phyloP scores from a whole-genome alignment of 208 protist genomes.

The Trypanosoma melophagium region DNA sequence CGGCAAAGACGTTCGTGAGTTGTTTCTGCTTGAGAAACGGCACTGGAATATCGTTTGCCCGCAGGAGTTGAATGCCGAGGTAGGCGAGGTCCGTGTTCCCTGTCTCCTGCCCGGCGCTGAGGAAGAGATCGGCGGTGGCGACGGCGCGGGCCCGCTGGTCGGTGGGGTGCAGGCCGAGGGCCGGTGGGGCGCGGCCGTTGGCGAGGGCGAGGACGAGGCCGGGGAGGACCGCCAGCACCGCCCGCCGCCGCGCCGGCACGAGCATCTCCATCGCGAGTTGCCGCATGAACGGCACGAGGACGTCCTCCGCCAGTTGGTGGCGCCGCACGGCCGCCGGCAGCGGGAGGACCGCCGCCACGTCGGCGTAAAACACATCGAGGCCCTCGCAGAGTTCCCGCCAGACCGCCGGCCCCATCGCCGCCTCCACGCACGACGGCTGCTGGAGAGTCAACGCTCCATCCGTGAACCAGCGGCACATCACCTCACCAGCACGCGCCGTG shows the following conservation, averaged over 20 bases:
- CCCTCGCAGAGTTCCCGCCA: slow-evolving; percentile 29
- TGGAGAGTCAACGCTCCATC: slow-evolving; percentile 57
- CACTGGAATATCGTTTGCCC: slow-evolving; percentile 70
- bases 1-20: slow-evolving; percentile 82
- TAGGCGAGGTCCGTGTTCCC: slow-evolving; percentile 82
- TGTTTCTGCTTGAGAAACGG: slow-evolving; percentile 81
- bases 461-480: slow-evolving; percentile 69
- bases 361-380: slow-evolving; percentile 50
- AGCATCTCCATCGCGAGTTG: slow-evolving; percentile 76
- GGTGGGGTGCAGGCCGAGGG: slow-evolving; percentile 46
- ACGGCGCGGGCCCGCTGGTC: slow-evolving; percentile 43
- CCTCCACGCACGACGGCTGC: slow-evolving; percentile 40
- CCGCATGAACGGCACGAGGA: slow-evolving; percentile 71
- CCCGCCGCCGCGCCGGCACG: slow-evolving; percentile 44
- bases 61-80: slow-evolving; percentile 80
- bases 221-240: slow-evolving; percentile 54
- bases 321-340: slow-evolving; percentile 54
- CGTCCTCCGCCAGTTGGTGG: slow-evolving; percentile 51
- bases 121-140: slow-evolving; percentile 62
- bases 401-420: slow-evolving; percentile 50
- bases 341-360: slow-evolving; percentile 50
- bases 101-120: slow-evolving; percentile 70
- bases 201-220: slow-evolving; percentile 74
- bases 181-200: slow-evolving; percentile 68
- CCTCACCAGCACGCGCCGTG: slow-evolving; percentile 32